These are phyloP conservation scores for Thalia dealbata DNA, from an alignment of 176 grass and related monocot species.

Conservation along the genomic window DNA sequence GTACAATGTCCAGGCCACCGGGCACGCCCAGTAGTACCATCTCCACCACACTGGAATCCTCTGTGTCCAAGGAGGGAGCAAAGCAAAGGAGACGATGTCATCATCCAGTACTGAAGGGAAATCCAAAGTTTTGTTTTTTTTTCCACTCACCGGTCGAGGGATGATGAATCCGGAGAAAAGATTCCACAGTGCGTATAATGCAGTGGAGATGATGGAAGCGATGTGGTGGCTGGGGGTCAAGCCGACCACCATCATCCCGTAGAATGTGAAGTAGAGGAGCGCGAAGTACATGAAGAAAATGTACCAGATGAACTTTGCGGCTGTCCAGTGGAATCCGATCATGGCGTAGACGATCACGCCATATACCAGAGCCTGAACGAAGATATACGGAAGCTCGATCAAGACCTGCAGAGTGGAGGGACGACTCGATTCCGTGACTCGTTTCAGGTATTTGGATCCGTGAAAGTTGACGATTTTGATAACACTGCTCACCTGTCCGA, in stretches of 20 bases:
- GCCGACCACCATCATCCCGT: slow-evolving; percentile 88
- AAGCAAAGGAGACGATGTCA: neutral
- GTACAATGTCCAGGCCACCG: slow-evolving; percentile 3
- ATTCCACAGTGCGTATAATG: slow-evolving; percentile 65
- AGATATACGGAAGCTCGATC: slow-evolving; percentile 67
- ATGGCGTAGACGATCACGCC: slow-evolving; percentile 68
- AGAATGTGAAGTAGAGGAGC: slow-evolving; percentile 89
- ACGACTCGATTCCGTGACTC: too few species aligned
- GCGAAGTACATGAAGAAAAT: slow-evolving; percentile 82
- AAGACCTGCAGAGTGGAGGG: slow-evolving; percentile 32
- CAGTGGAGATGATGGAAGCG: slow-evolving; percentile 45
- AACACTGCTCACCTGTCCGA: slow-evolving; percentile 70
- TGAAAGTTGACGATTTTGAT: slow-evolving; percentile 2
- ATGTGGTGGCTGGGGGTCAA: slow-evolving; percentile 69
- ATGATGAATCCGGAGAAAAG: slow-evolving; percentile 73
- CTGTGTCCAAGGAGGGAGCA: slow-evolving; percentile 22
- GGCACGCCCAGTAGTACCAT: slow-evolving; percentile 3
- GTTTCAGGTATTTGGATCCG: neutral
- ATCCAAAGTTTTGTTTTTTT: too few species aligned
- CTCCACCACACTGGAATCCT: slow-evolving; percentile 9
- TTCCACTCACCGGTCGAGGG: slow-evolving; percentile 37
- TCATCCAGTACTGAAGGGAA: neutral
- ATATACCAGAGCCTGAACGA: slow-evolving; percentile 51
- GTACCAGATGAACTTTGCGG: slow-evolving; percentile 75
- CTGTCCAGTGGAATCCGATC: slow-evolving; percentile 85